These are phyloP conservation scores for Rasamsonia emersonii DNA, from an alignment of 2,329 filamentous ascomycete species.

Conservation along the genomic window DNA sequence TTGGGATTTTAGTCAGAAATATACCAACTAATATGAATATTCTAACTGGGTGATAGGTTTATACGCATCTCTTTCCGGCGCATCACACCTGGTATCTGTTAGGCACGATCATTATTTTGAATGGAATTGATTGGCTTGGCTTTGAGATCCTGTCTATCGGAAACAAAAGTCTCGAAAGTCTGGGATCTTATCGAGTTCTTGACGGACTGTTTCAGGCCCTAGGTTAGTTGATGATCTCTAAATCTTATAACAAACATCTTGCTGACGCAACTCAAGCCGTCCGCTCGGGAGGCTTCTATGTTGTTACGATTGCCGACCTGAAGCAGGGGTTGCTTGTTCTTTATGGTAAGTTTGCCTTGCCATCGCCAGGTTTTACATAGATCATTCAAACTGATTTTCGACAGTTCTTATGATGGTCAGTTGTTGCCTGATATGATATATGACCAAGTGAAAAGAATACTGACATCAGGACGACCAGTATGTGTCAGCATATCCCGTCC, in stretches of 20 bases:
- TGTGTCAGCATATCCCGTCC: conserved; percentile 27
- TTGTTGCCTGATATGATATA: not conserved
- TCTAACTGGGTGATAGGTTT: conserved; percentile 6
- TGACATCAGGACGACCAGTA: conserved; percentile 15
- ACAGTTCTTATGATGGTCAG: conserved; percentile 32
- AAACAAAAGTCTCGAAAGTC: conserved; percentile 46
- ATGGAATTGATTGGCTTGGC: conserved; percentile 55
- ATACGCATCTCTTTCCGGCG: conserved; percentile 49
- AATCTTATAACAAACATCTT: conserved; percentile 46
- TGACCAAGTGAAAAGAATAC: too few species aligned
- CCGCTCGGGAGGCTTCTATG: conserved; percentile 57
- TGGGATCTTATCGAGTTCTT: conserved; percentile 49
- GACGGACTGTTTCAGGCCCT: conserved; percentile 58
- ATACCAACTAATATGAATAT: not conserved
- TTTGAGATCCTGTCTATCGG: conserved; percentile 60
- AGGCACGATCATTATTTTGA: conserved; percentile 52
- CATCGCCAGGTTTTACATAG: conserved; percentile 29
- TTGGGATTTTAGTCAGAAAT: too few species aligned
- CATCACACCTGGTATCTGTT: conserved; percentile 59
- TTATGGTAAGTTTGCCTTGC: conserved; percentile 49
- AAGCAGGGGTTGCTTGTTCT: conserved; percentile 51
- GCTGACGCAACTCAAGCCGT: conserved; percentile 37
- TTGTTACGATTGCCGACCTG: conserved; percentile 51
- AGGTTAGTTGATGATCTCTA: conserved; percentile 52
- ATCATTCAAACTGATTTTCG: not conserved